These are phyloP conservation scores for Globisporangium splendens DNA, from an alignment of 352 stramenopile genomes.

Conservation along the genomic window DNA sequence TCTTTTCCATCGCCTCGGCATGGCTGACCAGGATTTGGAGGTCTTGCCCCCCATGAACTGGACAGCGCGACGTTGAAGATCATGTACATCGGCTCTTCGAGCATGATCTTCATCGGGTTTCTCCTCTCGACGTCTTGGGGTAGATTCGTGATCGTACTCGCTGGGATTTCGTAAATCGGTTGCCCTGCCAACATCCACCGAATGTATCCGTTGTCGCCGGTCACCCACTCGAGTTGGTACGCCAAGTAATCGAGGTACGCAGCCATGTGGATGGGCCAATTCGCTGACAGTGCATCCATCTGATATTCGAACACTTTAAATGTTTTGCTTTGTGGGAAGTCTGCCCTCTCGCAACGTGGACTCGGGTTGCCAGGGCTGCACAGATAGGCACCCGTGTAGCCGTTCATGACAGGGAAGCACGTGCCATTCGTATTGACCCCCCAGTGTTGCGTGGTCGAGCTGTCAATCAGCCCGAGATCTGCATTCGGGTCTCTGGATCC, in stretches of 20 bases:
- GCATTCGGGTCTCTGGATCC: conserved; percentile 49
- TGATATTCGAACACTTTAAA: conserved; percentile 63
- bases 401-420: conserved; percentile 56
- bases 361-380: conserved; percentile 50
- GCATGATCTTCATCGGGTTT: conserved; percentile 76
- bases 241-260: conserved; percentile 57
- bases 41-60: conserved; percentile 46
- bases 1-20: conserved; percentile 24
- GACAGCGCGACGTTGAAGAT: conserved; percentile 93
- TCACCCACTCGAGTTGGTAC: conserved; percentile 32
- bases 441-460: conserved; percentile 31
- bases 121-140: conserved; percentile 25
- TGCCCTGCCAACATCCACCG: conserved; percentile 63
- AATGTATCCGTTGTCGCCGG: conserved; percentile 31
- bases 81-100: conserved; percentile 89
- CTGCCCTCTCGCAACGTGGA: conserved; percentile 17
- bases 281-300: conserved; percentile 92
- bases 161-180: conserved; percentile 78
- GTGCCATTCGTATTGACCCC: conserved; percentile 58
- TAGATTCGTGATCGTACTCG: conserved; percentile 31
- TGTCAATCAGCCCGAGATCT: conserved; percentile 39
- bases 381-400: conserved; percentile 52
- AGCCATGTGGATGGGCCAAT: conserved; percentile 70
- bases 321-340: conserved; percentile 18
- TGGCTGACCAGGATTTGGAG: conserved; percentile 14